phyloP scores from a whole-genome alignment of 805 yeast genomes.

The Metschnikowia henanensis region DNA sequence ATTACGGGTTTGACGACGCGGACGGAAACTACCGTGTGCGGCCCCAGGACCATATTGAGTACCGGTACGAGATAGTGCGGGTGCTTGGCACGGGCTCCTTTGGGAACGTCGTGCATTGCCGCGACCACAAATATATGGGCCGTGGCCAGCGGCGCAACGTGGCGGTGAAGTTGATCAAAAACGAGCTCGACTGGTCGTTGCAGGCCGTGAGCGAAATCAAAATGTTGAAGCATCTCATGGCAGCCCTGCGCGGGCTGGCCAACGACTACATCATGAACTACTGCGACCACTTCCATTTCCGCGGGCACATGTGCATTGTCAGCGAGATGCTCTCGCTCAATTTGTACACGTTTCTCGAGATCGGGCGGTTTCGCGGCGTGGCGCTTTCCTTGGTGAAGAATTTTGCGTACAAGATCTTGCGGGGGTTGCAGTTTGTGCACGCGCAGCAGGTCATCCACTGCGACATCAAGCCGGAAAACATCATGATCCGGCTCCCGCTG shows the following conservation, averaged over 20 bases:
- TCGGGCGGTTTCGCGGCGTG: constrained; percentile 51
- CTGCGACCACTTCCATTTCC: constrained; percentile 69
- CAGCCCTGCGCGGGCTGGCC: constrained; percentile 13
- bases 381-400: constrained; percentile 38
- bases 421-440: constrained; percentile 63
- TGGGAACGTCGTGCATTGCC: constrained; percentile 72
- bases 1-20: constrained; percentile 73
- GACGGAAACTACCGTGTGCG: constrained; percentile 59
- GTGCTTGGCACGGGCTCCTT: constrained; percentile 78
- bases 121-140: constrained; percentile 54
- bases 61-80: constrained; percentile 61
- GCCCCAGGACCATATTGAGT: constrained; percentile 71
- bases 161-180: constrained; percentile 79
- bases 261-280: constrained; percentile 49
- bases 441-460: constrained; percentile 66
- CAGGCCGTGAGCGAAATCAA: constrained; percentile 81
- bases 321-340: constrained; percentile 73
- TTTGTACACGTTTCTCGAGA: constrained; percentile 57
- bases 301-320: constrained; percentile 80
- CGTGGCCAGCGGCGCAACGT: constrained; percentile 39
- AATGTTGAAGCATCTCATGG: constrained; percentile 50
- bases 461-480: constrained; percentile 84
- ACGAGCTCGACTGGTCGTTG: constrained; percentile 68
- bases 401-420: constrained; percentile 55
- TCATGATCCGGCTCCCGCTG: constrained; percentile 51